Base-by-base conservation (phyloP, 2,329 filamentous ascomycete genomes). In the Bisporella sp. region DNA sequence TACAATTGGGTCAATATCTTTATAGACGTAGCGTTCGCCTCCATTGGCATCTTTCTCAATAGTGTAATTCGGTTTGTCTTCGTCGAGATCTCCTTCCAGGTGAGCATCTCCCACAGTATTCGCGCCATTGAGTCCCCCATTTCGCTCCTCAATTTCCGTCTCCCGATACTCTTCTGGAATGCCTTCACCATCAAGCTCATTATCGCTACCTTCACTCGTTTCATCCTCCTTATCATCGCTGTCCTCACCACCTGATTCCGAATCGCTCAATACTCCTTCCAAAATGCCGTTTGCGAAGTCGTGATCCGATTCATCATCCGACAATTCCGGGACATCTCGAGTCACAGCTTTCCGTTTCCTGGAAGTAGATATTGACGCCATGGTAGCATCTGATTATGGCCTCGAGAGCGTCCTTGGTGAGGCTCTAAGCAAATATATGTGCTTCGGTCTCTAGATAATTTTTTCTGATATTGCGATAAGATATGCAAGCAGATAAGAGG, bases 11-110 rank as follows among this genome's bases (percentile, higher is more conserved):
- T 97, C 86, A 56, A 99, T 90, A 65, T 97, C 93, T 56, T 87
- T 81, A 71, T 97, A 99, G 42, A 96, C 78, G 65, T 95, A 99
- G 67, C 93, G 83, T 57, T 84, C 81, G 62, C 89, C 87, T 53
- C 93, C 93, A 71, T 96, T 93, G 59, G 93, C 92, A 63, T 96
- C 93, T 51, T 78, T 85, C 41, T 85, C 76, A 41, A 84, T 67
- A 48, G 71, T 74, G 57, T 80, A 81, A 56, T 76, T 75, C 50
- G 70, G 68, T 28, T 68, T 67, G 35, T 70, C 68, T 5, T 71
- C 66, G 6, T 71, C 69, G 6, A 68, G 66, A 54, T 63, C 50
- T 60, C 44, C n/a, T 29, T 41, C 28, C n/a, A 43, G 47, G 29
- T 64, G 62, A 37, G 60, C 63, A 32, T 60, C 65, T 52, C 52